Evolutionary conservation across 768 basidiomycete genomes (phyloP).

Genomic region (Pholiota conissans): DNA sequence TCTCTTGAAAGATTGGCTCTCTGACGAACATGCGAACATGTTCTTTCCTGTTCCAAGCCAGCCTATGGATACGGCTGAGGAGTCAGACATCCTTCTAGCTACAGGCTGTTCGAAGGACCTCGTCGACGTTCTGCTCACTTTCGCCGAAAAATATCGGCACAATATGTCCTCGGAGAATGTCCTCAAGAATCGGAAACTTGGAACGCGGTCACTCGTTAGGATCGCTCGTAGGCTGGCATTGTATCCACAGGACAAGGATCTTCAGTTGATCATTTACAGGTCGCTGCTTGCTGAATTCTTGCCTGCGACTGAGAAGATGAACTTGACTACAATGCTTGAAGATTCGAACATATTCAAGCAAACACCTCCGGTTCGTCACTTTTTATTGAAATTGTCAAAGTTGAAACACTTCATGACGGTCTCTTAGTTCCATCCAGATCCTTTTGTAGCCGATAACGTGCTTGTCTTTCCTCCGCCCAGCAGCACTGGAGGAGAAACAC

Average conservation of each 20-base stretch:
- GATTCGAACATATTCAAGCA: conserved; percentile 46
- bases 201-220: conserved; percentile 58
- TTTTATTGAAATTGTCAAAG: background rate
- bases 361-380: conserved; percentile 39
- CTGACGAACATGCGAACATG: conserved; percentile 69
- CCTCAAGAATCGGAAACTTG: conserved; percentile 62
- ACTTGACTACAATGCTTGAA: conserved; percentile 48
- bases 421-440: conserved; percentile 48
- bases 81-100: conserved; percentile 43
- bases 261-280: conserved; percentile 47
- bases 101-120: conserved; percentile 46
- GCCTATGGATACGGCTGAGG: conserved; percentile 58
- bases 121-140: conserved; percentile 43
- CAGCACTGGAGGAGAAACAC: conserved; percentile 28
- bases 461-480: conserved; percentile 50
- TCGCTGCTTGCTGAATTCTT: conserved; percentile 61
- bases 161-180: conserved; percentile 56
- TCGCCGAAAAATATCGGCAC: conserved; percentile 58
- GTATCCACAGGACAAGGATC: conserved; percentile 44
- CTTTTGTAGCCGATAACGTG: conserved; percentile 34
- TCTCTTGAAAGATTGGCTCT: conserved; percentile 69
- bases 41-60: conserved; percentile 63
- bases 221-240: conserved; percentile 50
- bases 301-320: conserved; percentile 57
- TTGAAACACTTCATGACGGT: background rate